phyloP scores from a whole-genome alignment of 371 early-diverging fungal genomes.

The Mucor saturninus region DNA sequence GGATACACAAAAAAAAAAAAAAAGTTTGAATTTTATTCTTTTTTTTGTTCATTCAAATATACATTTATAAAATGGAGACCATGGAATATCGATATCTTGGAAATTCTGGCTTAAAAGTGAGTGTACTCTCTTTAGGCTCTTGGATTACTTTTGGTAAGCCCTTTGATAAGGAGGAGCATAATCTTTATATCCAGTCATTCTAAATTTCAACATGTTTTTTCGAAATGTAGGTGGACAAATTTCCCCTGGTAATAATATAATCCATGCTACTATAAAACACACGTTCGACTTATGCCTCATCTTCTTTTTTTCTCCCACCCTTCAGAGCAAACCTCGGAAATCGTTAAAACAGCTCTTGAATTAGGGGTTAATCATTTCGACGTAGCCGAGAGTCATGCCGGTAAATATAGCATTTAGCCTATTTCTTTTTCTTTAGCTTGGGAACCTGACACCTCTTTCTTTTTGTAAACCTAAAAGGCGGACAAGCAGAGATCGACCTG shows the following conservation, averaged over 20 bases:
- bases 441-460: too few species aligned
- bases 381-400: slow-evolving; percentile 76
- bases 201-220: not conserved
- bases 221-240: slow-evolving; percentile 57
- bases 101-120: slow-evolving; percentile 79
- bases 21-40: not conserved
- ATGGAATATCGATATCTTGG: slow-evolving; percentile 90
- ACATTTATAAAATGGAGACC: slow-evolving; percentile 5
- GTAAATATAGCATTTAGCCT: slow-evolving; percentile 18
- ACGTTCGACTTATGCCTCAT: not conserved
- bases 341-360: slow-evolving; percentile 77
- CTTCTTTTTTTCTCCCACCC: not conserved
- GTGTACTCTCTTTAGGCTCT: slow-evolving; percentile 45
- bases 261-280: not conserved
- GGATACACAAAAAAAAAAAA: too few species aligned
- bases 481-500: slow-evolving; percentile 81
- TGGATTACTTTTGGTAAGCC: slow-evolving; percentile 71
- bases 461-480: slow-evolving; percentile 34
- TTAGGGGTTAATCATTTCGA: slow-evolving; percentile 87
- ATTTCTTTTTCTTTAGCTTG: too few species aligned
- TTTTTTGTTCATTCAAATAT: not conserved
- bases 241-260: slow-evolving; percentile 44
- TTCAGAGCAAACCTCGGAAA: slow-evolving; percentile 63
- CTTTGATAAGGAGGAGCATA: not conserved
- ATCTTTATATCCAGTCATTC: not conserved